Conservation (phyloP, 495 filamentous ascomycete species). For the Acidiella bohemica region DNA sequence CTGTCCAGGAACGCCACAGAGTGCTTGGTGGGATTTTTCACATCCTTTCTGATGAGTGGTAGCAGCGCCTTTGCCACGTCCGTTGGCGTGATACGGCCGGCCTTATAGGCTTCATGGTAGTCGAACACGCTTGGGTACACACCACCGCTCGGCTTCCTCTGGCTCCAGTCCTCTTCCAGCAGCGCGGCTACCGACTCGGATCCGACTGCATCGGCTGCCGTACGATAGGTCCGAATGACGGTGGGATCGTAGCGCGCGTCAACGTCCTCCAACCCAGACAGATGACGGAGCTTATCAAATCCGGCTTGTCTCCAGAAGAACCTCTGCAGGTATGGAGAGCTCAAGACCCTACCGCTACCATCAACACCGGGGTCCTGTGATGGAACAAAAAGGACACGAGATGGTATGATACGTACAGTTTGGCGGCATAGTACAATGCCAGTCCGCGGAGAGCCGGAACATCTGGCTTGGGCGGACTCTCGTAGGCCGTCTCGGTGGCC, state of each 20-base stretch:
- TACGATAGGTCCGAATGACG: constrained; percentile 38
- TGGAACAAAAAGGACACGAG: too few species aligned
- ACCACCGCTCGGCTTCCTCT: constrained; percentile 28
- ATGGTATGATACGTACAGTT: constrained; percentile 15
- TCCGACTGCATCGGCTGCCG: background rate
- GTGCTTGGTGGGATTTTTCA: constrained; percentile 40
- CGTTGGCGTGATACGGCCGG: constrained; percentile 54
- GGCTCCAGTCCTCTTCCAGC: constrained; percentile 7
- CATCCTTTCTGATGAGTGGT: constrained; percentile 50
- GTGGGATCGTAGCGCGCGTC: constrained; percentile 66
- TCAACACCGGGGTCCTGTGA: too few species aligned
- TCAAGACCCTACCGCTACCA: constrained; percentile 43
- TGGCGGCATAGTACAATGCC: constrained; percentile 18
- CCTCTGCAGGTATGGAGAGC: constrained; percentile 40
- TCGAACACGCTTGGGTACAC: constrained; percentile 53
- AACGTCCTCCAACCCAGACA: constrained; percentile 45
- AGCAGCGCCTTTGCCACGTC: constrained; percentile 57
- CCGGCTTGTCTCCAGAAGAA: constrained; percentile 65
- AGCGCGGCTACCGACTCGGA: background rate
- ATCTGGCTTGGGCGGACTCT: constrained; percentile 13
- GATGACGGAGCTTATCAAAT: constrained; percentile 47
- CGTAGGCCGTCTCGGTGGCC: constrained; percentile 12
- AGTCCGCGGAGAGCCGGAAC: constrained; percentile 25
- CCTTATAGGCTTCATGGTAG: constrained; percentile 59
- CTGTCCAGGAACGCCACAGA: constrained; percentile 55